These are phyloP conservation scores for Reutealis trisperma DNA, from an alignment of 345 rosid genomes.

Conservation along the genomic window DNA sequence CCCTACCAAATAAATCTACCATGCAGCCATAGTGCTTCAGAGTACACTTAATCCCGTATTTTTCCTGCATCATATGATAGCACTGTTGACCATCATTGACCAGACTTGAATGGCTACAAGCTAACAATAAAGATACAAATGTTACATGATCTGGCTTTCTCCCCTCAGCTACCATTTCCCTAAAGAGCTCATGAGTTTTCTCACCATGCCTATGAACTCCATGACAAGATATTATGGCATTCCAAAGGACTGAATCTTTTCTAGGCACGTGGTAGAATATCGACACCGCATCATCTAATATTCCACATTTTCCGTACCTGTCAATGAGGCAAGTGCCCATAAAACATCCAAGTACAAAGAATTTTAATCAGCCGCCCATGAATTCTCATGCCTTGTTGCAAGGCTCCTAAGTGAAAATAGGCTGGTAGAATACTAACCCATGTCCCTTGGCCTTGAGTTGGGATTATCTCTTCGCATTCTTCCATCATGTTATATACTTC, in stretches of 20 bases:
- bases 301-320: conserved; percentile 90
- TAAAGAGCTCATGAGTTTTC: conserved; percentile 60
- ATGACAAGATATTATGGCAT: conserved; percentile 80
- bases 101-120: conserved; percentile 92
- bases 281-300: conserved; percentile 54
- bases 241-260: conserved; percentile 80
- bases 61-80: conserved; percentile 60
- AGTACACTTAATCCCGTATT: conserved; percentile 55
- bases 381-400: conserved; percentile 72
- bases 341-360: conserved; percentile 54
- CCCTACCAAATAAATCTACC: conserved; percentile 88
- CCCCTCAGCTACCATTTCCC: conserved; percentile 52
- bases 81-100: conserved; percentile 61
- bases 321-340: conserved; percentile 72
- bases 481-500: conserved; percentile 39
- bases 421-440: conserved; percentile 82
- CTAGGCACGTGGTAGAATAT: conserved; percentile 64
- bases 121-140: conserved; percentile 69
- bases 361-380: conserved; percentile 60
- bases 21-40: conserved; percentile 86
- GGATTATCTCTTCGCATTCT: conserved; percentile 43
- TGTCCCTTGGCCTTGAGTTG: conserved; percentile 73
- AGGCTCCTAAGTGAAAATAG: conserved; percentile 63
- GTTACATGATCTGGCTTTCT: conserved; percentile 73
- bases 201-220: conserved; percentile 76